A percentile compares a stretch with the other conserved stretches of the same genome.
phyloP scores from a whole-genome alignment of 805 yeast species.

The Komagataella phaffii region DNA sequence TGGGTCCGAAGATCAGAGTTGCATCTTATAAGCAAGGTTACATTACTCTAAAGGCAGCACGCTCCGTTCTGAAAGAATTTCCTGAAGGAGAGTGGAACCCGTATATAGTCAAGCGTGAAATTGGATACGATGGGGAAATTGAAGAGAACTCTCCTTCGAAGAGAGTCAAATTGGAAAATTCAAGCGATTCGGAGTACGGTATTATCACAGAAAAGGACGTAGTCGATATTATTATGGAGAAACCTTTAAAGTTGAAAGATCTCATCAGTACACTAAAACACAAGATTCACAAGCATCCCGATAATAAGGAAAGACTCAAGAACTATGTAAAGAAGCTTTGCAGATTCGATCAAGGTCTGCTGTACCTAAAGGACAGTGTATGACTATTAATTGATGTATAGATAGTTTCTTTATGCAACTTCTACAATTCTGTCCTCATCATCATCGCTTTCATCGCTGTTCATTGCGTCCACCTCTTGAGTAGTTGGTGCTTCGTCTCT shows the following conservation, averaged over 20 bases:
- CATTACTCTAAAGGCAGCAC: constrained; percentile 53
- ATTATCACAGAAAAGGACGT: constrained; percentile 60
- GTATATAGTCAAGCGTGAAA: constrained; percentile 23
- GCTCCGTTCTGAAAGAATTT: constrained; percentile 45
- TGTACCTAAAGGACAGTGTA: constrained; percentile 6
- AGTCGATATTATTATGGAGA: constrained; percentile 40
- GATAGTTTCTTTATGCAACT: constrained; percentile 21
- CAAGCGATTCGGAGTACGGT: constrained; percentile 4
- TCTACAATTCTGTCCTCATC: constrained; percentile 41
- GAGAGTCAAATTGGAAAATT: constrained; percentile 14
- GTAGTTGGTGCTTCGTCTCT: constrained; percentile 62
- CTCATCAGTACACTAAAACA: constrained; percentile 46
- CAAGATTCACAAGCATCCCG: constrained; percentile 50
- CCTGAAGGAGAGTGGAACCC: constrained; percentile 86
- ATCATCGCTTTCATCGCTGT: constrained; percentile 30
- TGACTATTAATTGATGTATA: constrained; percentile 3
- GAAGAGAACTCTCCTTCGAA: constrained; percentile 15
- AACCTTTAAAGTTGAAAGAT: constrained; percentile 38
- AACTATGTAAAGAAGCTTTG: constrained; percentile 15
- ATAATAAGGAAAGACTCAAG: constrained; percentile 49
- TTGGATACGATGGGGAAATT: constrained; percentile 7
- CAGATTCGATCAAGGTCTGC: constrained; percentile 15
- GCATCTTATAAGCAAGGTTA: constrained; percentile 33
- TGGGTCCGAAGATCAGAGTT: constrained; percentile 21
- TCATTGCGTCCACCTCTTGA: constrained; percentile 32